Conservation (phyloP, 441 rosid genomes). For the Arabidopsis hybrid region DNA sequence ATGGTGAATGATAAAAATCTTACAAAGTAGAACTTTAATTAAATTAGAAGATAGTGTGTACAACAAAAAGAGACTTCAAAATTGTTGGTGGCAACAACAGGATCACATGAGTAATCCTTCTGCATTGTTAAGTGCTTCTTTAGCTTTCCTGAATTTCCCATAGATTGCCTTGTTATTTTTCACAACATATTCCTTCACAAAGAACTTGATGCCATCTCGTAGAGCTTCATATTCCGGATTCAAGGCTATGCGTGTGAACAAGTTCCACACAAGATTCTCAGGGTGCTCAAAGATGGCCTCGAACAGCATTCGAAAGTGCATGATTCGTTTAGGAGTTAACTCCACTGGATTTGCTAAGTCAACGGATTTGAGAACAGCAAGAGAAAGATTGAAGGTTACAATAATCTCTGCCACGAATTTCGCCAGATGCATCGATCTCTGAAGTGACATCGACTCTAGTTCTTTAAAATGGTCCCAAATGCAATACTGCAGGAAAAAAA, state of each 20-base stretch:
- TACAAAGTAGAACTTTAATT: background rate
- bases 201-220: constrained; percentile 70
- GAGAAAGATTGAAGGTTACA: constrained; percentile 71
- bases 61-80: constrained; percentile 43
- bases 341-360: constrained; percentile 62
- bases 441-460: constrained; percentile 71
- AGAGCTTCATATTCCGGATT: constrained; percentile 73
- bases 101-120: constrained; percentile 73
- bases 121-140: constrained; percentile 74
- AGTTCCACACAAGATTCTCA: constrained; percentile 73
- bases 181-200: constrained; percentile 73
- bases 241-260: constrained; percentile 73
- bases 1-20: background rate
- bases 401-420: constrained; percentile 86
- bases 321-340: constrained; percentile 68
- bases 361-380: constrained; percentile 67
- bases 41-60: background rate
- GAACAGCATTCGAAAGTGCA: constrained; percentile 85
- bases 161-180: constrained; percentile 50
- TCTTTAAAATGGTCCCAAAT: constrained; percentile 89
- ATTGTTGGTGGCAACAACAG: background rate
- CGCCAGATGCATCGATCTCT: constrained; percentile 87
- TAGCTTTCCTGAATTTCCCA: constrained; percentile 67
- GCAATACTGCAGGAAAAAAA: constrained; percentile 61
- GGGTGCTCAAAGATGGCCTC: constrained; percentile 74